Base-by-base conservation (phyloP, 1,139 yeast genomes). In the Eremothecium gossypii region DNA sequence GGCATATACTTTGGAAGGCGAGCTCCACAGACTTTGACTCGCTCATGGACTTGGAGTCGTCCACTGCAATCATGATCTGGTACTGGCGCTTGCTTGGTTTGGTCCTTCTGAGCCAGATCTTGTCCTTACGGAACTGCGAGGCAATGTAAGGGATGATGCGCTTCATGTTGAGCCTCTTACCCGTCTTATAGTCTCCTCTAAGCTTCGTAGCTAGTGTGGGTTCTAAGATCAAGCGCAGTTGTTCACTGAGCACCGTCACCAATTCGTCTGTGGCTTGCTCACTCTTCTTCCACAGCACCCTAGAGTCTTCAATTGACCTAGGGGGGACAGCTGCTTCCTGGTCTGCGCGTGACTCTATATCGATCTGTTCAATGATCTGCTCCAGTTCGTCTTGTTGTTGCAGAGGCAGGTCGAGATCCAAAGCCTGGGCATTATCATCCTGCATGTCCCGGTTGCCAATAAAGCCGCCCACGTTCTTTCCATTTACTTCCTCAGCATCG, bases 81-180 rank as follows among this genome's bases (percentile, higher is more conserved):
- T 91, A 93, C 61, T 89, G 94, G 56, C 99, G 79, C 67, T 93
- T 91, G 50, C 95, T 84, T 42, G 98, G 99, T 61, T 91, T 91
- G 7, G 97, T 89, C 65, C 99, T 79, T 60, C 96, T 77, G 68
- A 93, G 73, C 99, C 99, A 93, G 48, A 93, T 93, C 70, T 93
- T 93, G 64, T 93, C 99, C 64, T 91, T 91, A 58, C 95, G 80
- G 76, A 87, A 93, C 58, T 89, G 96, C 39, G 95, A 84, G 1
- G 99, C 98, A 69, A 93, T 91, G 65, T 91, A 93, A 10, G 98
- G 96, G 57, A 93, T 91, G 53, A 93, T 93, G 52, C 97, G 73
- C 71, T 89, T 91, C 97, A 93, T 89, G 64, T 93, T 93, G 57
- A 93, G 74, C 51, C 98, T 73, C 64, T 93, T 93, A 63, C 99